Evolutionary conservation across 495 filamentous ascomycete genomes (phyloP).

Genomic region (Halenospora varia): DNA sequence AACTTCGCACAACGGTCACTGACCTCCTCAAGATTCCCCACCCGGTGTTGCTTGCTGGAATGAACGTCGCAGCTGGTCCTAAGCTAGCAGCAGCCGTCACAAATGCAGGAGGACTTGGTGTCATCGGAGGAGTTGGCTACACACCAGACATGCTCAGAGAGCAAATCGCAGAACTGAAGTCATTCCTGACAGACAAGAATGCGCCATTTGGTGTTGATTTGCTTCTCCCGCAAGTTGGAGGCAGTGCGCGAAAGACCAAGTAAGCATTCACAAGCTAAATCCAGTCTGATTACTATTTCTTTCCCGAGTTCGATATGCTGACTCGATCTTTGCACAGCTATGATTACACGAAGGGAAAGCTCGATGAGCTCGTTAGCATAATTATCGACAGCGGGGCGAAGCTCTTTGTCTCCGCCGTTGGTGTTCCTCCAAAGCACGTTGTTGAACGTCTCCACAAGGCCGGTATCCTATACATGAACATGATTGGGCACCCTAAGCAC

Average conservation of each 20-base stretch:
- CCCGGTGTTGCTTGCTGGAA: slow-evolving; percentile 91
- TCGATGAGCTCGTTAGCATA: slow-evolving; percentile 83
- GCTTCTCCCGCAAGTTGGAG: slow-evolving; percentile 90
- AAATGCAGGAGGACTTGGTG: slow-evolving; percentile 93
- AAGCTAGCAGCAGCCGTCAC: slow-evolving; percentile 96
- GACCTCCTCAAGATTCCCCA: slow-evolving; percentile 97
- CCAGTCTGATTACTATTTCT: slow-evolving; percentile 17
- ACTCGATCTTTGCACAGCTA: slow-evolving; percentile 55
- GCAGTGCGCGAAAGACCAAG: slow-evolving; percentile 92
- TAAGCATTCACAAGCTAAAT: slow-evolving; percentile 37
- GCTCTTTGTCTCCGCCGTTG: slow-evolving; percentile 95
- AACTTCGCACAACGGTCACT: slow-evolving; percentile 83
- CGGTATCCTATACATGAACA: slow-evolving; percentile 98
- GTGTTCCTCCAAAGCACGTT: slow-evolving; percentile 82
- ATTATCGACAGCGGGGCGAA: slow-evolving; percentile 87
- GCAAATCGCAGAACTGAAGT: slow-evolving; percentile 92
- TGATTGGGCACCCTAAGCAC: slow-evolving; percentile 99
- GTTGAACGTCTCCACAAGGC: slow-evolving; percentile 84
- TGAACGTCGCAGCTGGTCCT: slow-evolving; percentile 98
- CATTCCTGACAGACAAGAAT: slow-evolving; percentile 84
- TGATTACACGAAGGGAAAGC: slow-evolving; percentile 99
- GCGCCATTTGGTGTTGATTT: slow-evolving; percentile 99
- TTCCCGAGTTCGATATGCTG: neutral
- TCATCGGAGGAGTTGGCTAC: slow-evolving; percentile 95
- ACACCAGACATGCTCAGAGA: slow-evolving; percentile 95